Evolutionary conservation across 345 rosid genomes (phyloP).

Genomic region (Salix viminalis): DNA sequence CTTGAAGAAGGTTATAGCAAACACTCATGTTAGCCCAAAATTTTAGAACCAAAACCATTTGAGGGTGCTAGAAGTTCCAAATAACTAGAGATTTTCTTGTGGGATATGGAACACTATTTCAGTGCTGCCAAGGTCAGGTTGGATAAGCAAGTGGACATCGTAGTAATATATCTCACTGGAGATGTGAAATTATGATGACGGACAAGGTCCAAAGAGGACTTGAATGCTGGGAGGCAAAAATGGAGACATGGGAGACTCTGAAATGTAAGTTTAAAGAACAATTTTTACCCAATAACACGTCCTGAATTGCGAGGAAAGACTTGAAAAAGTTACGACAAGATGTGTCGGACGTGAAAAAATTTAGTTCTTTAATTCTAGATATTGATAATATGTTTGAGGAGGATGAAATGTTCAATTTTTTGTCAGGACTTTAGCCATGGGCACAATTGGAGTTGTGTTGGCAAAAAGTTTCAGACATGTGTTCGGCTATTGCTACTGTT

Average conservation of each 20-base stretch:
- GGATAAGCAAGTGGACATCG: not conserved
- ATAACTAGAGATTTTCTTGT: not conserved
- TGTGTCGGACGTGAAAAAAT: too few species aligned
- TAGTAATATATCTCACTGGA: not conserved
- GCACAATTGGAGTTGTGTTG: not conserved
- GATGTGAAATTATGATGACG: not conserved
- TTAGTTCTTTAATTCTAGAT: not conserved
- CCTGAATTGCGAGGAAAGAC: too few species aligned
- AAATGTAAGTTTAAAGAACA: too few species aligned
- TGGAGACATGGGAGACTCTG: too few species aligned
- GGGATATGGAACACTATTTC: not conserved
- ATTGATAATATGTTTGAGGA: not conserved
- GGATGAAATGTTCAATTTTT: not conserved
- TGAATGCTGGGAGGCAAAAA: too few species aligned
- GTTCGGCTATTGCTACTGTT: rapidly evolving
- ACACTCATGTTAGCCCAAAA: too few species aligned
- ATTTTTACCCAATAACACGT: too few species aligned
- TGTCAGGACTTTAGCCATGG: not conserved
- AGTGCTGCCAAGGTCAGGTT: rapidly evolving
- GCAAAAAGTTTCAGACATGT: not conserved
- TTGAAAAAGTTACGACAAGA: too few species aligned
- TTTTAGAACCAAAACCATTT: not conserved
- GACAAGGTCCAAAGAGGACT: not conserved
- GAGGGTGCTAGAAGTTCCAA: not conserved
- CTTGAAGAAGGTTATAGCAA: too few species aligned